Conservation (phyloP, 2,329 filamentous ascomycete species). For the Aspergillus uvarum region DNA sequence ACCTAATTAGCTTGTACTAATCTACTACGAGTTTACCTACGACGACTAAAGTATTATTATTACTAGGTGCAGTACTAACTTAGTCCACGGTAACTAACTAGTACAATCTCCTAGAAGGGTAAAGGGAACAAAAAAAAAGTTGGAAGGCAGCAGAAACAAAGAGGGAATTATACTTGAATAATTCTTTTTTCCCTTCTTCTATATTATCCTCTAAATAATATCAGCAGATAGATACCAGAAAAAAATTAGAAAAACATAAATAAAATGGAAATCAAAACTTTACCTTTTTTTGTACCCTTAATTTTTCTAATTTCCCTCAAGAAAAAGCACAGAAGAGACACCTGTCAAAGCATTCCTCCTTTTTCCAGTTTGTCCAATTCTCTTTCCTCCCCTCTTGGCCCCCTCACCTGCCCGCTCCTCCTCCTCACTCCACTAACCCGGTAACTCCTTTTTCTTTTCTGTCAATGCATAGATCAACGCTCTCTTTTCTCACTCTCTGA, state of each 20-base stretch:
- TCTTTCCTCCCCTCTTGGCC: constrained; percentile 9
- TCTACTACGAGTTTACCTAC: background rate
- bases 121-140: constrained; percentile 13
- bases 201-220: no score
- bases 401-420: constrained; percentile 10
- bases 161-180: constrained; percentile 2
- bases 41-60: no score
- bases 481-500: background rate
- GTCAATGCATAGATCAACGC: constrained; percentile 12
- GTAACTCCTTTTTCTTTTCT: constrained; percentile 17
- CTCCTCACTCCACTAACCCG: constrained; percentile 6
- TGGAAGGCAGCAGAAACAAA: constrained; percentile 11
- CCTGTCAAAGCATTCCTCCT: constrained; percentile 14
- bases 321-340: constrained; percentile 7
- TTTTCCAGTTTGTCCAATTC: constrained; percentile 14
- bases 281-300: constrained; percentile 2
- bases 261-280: constrained; percentile 1
- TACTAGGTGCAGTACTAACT: no score
- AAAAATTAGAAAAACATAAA: background rate
- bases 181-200: background rate
- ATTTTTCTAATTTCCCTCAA: background rate
- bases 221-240: no score
- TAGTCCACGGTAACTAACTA: background rate
- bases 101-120: constrained; percentile 3
- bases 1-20: constrained; percentile 1